Evolutionary conservation across 352 stramenopile genomes (phyloP), one percentile per base, ranked within the genome.

Genomic region (Globisporangium canariense): DNA sequence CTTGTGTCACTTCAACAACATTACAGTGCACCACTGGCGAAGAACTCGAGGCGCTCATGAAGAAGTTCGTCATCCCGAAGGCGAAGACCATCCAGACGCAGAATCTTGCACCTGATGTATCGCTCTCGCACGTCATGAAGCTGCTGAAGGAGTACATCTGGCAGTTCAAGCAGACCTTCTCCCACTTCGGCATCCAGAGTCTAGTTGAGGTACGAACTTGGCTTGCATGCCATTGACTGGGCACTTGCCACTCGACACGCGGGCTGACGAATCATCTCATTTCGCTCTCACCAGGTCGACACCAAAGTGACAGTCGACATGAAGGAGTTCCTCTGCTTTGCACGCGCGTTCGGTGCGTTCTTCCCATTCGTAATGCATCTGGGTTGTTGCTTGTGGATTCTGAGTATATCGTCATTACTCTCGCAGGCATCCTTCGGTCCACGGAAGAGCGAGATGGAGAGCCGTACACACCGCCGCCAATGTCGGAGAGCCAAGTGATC

Each of bases 151-250:
- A 90, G 28, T 68, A 88, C 22, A 74, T 91, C 16, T 93, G 83
- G 83, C 77, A 78, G 11, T 58, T 93, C 60, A 89, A 90, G 57
- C 83, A 93, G 36, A 83, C 90, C 45, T 93, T 93, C 63, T 86
- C 74, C 13, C 83, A 93, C 30, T 91, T 93, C 51, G 76, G 66
- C 18, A 75, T 75, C 40, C 83, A 91, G 50, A 90, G 78, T 25
- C 63, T 93, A 11, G 69, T 73, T 1, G 72, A 89, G 62, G 79
- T 89, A 30, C 38, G 2, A 28, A 28, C 25, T 28, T 28, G 10
- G 10, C 41, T 47, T 9, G 36, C 36, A 4, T 7, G 51, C 9
- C 13, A 9, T 18, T 3, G 8, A 30, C 51, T 57, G 18, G 30
- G 28, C 7, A 8, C 30, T n/a, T 50, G 16, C 4, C 16, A 2